phyloP scores from a whole-genome alignment of 148 eudicot species.

The Rhododendron ovatum region DNA sequence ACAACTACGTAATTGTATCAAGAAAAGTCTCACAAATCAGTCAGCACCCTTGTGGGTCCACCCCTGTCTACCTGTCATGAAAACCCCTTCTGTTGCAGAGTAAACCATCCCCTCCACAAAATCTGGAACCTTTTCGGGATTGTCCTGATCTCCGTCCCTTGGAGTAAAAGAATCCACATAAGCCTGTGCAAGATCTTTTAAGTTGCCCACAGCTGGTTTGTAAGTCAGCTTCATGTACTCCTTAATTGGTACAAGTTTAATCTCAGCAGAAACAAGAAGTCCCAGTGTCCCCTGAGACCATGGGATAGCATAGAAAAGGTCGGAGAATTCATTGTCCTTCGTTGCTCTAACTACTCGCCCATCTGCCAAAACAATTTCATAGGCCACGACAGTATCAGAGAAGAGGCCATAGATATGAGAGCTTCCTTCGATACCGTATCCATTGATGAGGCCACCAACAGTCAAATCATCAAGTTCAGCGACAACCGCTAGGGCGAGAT shows the following conservation, averaged over 20 bases:
- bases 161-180: slow-evolving; percentile 80
- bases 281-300: slow-evolving; percentile 97
- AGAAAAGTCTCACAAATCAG: not conserved
- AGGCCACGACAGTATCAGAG: slow-evolving; percentile 88
- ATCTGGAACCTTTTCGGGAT: slow-evolving; percentile 73
- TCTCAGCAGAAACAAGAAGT: slow-evolving; percentile 84
- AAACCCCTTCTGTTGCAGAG: slow-evolving; percentile 55
- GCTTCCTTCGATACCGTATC: slow-evolving; percentile 95
- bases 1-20: not conserved
- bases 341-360: slow-evolving; percentile 81
- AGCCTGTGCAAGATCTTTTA: slow-evolving; percentile 75
- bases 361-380: slow-evolving; percentile 80
- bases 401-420: slow-evolving; percentile 84
- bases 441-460: slow-evolving; percentile 88
- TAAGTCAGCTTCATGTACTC: slow-evolving; percentile 87
- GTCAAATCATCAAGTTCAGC: slow-evolving; percentile 92
- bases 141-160: slow-evolving; percentile 79
- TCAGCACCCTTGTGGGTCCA: not conserved
- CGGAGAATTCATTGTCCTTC: slow-evolving; percentile 78
- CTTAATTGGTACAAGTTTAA: slow-evolving; percentile 75
- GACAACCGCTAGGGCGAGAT: slow-evolving; percentile 82
- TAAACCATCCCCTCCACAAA: slow-evolving; percentile 80
- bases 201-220: slow-evolving; percentile 61
- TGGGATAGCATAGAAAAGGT: slow-evolving; percentile 80
- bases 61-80: slow-evolving; percentile 51